Percentiles rank a stretch among this genome's conserved stretches.
Evolutionary conservation across 2,329 filamentous ascomycete species (phyloP).

Genomic region (Geosmithia putterillii): DNA sequence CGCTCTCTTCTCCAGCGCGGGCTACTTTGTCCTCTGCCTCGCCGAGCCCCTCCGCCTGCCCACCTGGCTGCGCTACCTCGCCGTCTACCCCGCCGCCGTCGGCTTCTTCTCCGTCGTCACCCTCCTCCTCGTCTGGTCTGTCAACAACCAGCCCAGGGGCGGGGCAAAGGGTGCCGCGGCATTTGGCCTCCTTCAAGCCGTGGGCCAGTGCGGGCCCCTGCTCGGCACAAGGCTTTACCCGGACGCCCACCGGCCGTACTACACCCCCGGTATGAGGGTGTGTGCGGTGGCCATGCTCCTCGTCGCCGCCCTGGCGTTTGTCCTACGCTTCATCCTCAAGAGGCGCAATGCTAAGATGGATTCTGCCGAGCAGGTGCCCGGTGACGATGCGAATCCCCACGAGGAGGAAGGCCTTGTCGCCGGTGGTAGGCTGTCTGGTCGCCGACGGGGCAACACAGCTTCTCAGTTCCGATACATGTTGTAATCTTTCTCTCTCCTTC

Average conservation of each 20-base stretch:
- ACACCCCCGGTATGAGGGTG: constrained; percentile 47
- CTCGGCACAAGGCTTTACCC: constrained; percentile 58
- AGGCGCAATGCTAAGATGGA: constrained; percentile 36
- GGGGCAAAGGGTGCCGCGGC: constrained; percentile 47
- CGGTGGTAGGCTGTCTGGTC: no score
- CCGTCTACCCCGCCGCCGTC: constrained; percentile 63
- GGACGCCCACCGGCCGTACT: constrained; percentile 45
- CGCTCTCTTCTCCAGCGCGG: constrained; percentile 50
- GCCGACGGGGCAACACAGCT: constrained; percentile 6
- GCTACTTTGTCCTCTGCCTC: constrained; percentile 50
- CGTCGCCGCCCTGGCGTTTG: constrained; percentile 42
- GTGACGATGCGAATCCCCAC: constrained; percentile 9
- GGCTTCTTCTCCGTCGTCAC: constrained; percentile 82
- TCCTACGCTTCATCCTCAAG: constrained; percentile 39
- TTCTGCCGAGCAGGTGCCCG: constrained; percentile 13
- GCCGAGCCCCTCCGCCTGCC: constrained; percentile 32
- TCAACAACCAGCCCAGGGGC: constrained; percentile 62
- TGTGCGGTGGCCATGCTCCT: constrained; percentile 51
- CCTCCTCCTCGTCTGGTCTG: constrained; percentile 74
- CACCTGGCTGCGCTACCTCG: constrained; percentile 50
- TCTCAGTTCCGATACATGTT: constrained; percentile 31
- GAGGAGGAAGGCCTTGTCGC: constrained; percentile 29
- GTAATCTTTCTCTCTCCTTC: background rate
- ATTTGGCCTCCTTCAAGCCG: constrained; percentile 67
- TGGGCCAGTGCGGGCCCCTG: constrained; percentile 70